A percentile compares a stretch with the other conserved stretches of the same genome.
These are phyloP conservation scores for Phytophthora cactorum DNA, from an alignment of 352 stramenopile species.

Conservation along the genomic window DNA sequence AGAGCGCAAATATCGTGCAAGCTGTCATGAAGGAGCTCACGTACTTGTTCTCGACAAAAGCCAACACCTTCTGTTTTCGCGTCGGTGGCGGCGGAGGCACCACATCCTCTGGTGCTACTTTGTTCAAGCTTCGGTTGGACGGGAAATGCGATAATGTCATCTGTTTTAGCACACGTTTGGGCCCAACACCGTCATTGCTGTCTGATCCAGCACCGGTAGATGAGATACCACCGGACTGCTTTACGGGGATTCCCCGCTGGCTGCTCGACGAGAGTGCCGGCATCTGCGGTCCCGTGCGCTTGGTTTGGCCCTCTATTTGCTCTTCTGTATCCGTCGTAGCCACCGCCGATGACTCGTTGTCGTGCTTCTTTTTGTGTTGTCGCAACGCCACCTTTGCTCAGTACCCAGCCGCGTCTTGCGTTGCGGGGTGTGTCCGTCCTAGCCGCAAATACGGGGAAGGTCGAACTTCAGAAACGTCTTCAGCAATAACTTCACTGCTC, in stretches of 20 bases:
- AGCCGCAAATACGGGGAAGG: not conserved
- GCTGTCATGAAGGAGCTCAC: constrained; percentile 69
- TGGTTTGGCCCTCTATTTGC: constrained; percentile 27
- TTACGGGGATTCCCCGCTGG: constrained; percentile 36
- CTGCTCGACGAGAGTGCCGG: constrained; percentile 36
- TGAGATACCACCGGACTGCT: constrained; percentile 19
- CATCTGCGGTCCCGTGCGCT: constrained; percentile 39
- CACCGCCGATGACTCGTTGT: constrained; percentile 43
- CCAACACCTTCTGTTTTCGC: constrained; percentile 51
- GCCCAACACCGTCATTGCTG: constrained; percentile 31
- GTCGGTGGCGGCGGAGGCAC: constrained; percentile 38
- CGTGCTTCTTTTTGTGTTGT: constrained; percentile 47
- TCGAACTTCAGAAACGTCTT: not conserved
- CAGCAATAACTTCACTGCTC: not conserved
- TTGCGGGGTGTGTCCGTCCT: constrained; percentile 15
- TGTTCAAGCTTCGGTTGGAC: constrained; percentile 61
- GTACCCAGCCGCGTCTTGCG: constrained; percentile 9
- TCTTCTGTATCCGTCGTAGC: constrained; percentile 38
- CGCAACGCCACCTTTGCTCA: constrained; percentile 50
- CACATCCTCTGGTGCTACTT: constrained; percentile 71
- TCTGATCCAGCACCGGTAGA: constrained; percentile 10
- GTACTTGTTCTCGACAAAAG: constrained; percentile 75
- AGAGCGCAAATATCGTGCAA: constrained; percentile 88
- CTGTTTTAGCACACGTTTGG: constrained; percentile 39
- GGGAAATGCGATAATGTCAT: constrained; percentile 48